These are phyloP conservation scores for Pisolithus orientalis DNA, from an alignment of 768 basidiomycete species.

Conservation along the genomic window DNA sequence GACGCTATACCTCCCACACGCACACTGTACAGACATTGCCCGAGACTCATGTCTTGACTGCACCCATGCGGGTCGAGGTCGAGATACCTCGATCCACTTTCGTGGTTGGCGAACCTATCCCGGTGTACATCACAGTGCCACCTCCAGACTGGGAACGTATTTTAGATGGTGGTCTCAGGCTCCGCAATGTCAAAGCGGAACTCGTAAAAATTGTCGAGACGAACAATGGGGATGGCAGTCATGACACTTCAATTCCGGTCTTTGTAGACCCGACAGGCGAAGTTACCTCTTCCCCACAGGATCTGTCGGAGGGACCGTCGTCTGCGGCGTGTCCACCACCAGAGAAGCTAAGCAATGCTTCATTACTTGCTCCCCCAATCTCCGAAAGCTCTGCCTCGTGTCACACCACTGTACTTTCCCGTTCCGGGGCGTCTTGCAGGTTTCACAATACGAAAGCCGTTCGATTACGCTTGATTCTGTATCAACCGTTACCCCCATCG, in stretches of 20 bases:
- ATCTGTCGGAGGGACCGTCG: constrained; percentile 25
- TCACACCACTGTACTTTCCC: constrained; percentile 55
- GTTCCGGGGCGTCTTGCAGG: constrained; percentile 88
- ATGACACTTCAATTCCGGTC: constrained; percentile 28
- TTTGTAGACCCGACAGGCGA: constrained; percentile 13
- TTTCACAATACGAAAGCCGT: constrained; percentile 75
- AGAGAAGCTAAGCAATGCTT: constrained; percentile 30
- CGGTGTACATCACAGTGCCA: constrained; percentile 75
- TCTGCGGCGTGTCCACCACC: constrained; percentile 16
- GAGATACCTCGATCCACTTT: constrained; percentile 71
- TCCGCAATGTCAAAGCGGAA: constrained; percentile 78
- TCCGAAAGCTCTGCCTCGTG: constrained; percentile 33
- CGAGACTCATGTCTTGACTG: constrained; percentile 47
- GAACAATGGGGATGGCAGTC: constrained; percentile 36
- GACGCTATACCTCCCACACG: constrained; percentile 65
- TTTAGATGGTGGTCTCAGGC: constrained; percentile 59
- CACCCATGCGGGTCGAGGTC: constrained; percentile 63
- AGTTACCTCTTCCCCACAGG: constrained; percentile 8
- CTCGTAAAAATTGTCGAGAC: constrained; percentile 63
- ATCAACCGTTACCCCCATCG: constrained; percentile 46
- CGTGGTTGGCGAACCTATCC: constrained; percentile 65
- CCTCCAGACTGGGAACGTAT: constrained; percentile 65
- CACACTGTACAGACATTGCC: constrained; percentile 52
- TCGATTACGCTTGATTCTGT: constrained; percentile 75
- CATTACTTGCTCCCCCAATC: constrained; percentile 33